These are phyloP conservation scores for Quercus dentata DNA, from an alignment of 306 rosid species.

Conservation along the genomic window DNA sequence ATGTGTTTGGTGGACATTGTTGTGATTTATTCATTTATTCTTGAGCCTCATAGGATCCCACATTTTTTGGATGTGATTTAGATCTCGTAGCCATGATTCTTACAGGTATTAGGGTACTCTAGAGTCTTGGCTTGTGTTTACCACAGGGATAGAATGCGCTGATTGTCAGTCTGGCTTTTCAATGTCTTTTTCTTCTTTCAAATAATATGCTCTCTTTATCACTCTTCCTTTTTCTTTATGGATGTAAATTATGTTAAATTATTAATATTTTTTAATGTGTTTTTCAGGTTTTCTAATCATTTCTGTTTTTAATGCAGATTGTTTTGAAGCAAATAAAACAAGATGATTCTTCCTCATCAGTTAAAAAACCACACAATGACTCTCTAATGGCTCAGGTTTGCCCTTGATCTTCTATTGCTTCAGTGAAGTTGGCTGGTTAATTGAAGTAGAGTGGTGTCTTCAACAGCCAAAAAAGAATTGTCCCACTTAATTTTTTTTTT, in stretches of 20 bases:
- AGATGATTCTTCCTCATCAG: conserved; percentile 51
- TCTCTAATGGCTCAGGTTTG: conserved; percentile 84
- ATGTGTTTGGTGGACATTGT: not conserved
- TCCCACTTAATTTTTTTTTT: not conserved
- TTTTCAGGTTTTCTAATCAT: not conserved
- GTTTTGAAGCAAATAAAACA: conserved; percentile 49
- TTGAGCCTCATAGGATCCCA: not conserved
- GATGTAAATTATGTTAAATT: not conserved
- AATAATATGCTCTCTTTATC: not conserved
- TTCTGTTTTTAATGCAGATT: conserved; percentile 45
- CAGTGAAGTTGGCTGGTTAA: not conserved
- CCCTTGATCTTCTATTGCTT: conserved; percentile 3
- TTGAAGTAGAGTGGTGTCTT: not conserved
- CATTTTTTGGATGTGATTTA: not conserved
- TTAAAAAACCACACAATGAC: conserved; percentile 60
- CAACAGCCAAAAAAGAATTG: not conserved
- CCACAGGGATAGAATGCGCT: not conserved
- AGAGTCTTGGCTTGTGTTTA: not conserved
- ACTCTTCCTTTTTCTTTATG: not conserved
- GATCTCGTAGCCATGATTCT: not conserved
- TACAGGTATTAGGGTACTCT: not conserved
- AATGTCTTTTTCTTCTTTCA: not conserved
- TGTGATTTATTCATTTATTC: not conserved
- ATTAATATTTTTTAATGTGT: not conserved
- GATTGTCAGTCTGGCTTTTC: not conserved